Evolutionary conservation across 2,329 filamentous ascomycete genomes (phyloP), one percentile per base, ranked within the genome.

Genomic region (Metarhizium brunneum): DNA sequence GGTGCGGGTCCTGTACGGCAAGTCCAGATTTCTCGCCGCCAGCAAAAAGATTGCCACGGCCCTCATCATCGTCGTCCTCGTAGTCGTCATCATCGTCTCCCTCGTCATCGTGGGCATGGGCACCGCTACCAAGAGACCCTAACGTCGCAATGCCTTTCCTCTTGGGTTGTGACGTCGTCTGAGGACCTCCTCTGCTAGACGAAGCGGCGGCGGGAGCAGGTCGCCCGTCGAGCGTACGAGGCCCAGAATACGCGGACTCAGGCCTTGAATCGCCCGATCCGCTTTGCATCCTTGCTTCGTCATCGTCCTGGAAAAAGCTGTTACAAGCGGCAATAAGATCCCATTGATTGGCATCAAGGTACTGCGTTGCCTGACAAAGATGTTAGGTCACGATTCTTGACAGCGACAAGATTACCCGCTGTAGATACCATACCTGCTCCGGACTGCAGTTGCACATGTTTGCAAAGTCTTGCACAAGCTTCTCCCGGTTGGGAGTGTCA

Each of bases 11-110:
- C 64, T 87, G 83, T 29, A 87, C 81, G 25, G 84, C 85, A 49
- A 87, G 69, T 0, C 82, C 85, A 35, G 88, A 92, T 77, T 94
- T 94, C 72, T 92, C 90, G 38, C 90, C 90, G 53, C 90, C 90
- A 20, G 90, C 86, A 69, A 92, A 94, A 59, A 92, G 74, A 65
- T 94, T 88, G 58, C 84, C 75, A 6, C 77, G 76, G 30, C 78
- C 76, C 59, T 83, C 79, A 40, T 81, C 76, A 32, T 85, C 81
- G 1, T 85, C 77, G 2, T 79, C 73, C 2, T 79, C 74, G 1
- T 78, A 75, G 29, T 78, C 73, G 7, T 79, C 75, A n/a, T 81
- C 75, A 16, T 84, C 80, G 3, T 81, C 78, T n/a, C 83, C 80
- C 18, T 81, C 76, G 32, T 79, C 77, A 54, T 85, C 75, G 50